phyloP scores from a whole-genome alignment of 805 yeast species.

The Ogataea nonfermentans region DNA sequence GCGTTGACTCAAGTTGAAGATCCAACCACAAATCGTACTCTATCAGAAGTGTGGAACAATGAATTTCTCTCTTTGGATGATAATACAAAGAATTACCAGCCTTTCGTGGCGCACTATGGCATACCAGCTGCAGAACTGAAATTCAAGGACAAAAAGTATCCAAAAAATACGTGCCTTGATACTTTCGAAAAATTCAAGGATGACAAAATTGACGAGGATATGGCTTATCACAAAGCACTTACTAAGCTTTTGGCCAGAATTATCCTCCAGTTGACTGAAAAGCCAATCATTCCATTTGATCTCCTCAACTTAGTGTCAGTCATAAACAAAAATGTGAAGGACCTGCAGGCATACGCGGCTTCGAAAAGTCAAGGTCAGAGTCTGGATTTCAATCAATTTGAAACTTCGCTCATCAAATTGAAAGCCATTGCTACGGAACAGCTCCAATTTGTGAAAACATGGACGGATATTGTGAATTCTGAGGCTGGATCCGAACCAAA shows the following conservation, averaged over 20 bases:
- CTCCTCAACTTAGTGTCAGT: slow-evolving; percentile 45
- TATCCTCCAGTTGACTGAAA: slow-evolving; percentile 62
- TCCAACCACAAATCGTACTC: slow-evolving; percentile 25
- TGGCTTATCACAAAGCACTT: slow-evolving; percentile 54
- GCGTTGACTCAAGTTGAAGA: slow-evolving; percentile 35
- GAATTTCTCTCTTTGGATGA: slow-evolving; percentile 17
- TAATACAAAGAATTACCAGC: slow-evolving; percentile 61
- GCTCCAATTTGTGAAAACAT: slow-evolving; percentile 56
- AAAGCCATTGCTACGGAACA: slow-evolving; percentile 45
- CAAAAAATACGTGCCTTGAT: slow-evolving; percentile 61
- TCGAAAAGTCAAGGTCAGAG: slow-evolving; percentile 10
- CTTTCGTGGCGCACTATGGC: slow-evolving; percentile 62
- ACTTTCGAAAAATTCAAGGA: slow-evolving; percentile 53
- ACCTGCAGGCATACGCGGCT: slow-evolving; percentile 42
- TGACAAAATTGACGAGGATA: slow-evolving; percentile 50
- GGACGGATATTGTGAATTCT: slow-evolving; percentile 55
- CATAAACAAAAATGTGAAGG: slow-evolving; percentile 44
- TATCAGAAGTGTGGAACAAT: slow-evolving; percentile 24
- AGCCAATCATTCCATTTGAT: slow-evolving; percentile 73
- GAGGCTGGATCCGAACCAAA: slow-evolving; percentile 71
- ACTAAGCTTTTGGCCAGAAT: slow-evolving; percentile 54
- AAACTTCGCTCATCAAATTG: slow-evolving; percentile 37
- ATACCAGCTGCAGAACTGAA: slow-evolving; percentile 67
- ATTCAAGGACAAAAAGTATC: slow-evolving; percentile 39
- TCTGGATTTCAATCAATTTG: slow-evolving; percentile 30